Percentiles rank a stretch among this genome's conserved stretches.
These are phyloP conservation scores for Coniochaeta hoffmannii DNA, from an alignment of 2,329 filamentous ascomycete species.

Conservation along the genomic window DNA sequence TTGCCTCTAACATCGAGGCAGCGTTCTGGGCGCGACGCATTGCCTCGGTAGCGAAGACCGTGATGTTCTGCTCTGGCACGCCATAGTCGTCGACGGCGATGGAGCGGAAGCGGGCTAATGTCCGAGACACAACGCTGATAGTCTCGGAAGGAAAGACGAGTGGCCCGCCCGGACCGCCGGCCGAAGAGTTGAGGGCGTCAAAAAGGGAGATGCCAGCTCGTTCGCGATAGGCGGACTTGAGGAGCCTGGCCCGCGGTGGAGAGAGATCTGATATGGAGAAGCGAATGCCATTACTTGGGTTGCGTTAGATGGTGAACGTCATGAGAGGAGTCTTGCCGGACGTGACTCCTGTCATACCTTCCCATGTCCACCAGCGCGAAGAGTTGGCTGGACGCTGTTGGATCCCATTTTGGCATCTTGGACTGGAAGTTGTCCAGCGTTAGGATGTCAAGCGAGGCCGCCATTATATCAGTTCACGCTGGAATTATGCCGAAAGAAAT, in stretches of 20 bases:
- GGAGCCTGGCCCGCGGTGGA: conserved; percentile 60
- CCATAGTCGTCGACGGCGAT: conserved; percentile 60
- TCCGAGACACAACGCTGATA: conserved; percentile 58
- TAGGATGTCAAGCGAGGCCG: conserved; percentile 31
- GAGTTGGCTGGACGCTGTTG: conserved; percentile 37
- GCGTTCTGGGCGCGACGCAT: conserved; percentile 76
- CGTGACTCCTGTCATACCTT: conserved; percentile 30
- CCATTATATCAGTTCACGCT: conserved; percentile 17
- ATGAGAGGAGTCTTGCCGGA: neutral
- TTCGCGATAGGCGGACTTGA: conserved; percentile 71
- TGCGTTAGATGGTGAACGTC: conserved; percentile 5
- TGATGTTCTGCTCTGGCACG: conserved; percentile 58
- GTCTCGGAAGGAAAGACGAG: conserved; percentile 43
- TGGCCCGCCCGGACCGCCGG: conserved; percentile 16
- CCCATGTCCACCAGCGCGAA: conserved; percentile 55
- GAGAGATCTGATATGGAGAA: conserved; percentile 84
- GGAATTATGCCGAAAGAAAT: neutral
- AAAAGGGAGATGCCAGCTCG: conserved; percentile 79
- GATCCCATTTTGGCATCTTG: conserved; percentile 41
- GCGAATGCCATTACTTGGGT: conserved; percentile 75
- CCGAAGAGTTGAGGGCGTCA: conserved; percentile 59
- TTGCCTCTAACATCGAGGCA: conserved; percentile 56
- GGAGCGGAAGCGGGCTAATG: conserved; percentile 61
- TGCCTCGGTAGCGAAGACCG: conserved; percentile 81
- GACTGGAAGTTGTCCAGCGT: conserved; percentile 43